Conservation (phyloP, 345 rosid species). For the Hibiscus mutabilis region DNA sequence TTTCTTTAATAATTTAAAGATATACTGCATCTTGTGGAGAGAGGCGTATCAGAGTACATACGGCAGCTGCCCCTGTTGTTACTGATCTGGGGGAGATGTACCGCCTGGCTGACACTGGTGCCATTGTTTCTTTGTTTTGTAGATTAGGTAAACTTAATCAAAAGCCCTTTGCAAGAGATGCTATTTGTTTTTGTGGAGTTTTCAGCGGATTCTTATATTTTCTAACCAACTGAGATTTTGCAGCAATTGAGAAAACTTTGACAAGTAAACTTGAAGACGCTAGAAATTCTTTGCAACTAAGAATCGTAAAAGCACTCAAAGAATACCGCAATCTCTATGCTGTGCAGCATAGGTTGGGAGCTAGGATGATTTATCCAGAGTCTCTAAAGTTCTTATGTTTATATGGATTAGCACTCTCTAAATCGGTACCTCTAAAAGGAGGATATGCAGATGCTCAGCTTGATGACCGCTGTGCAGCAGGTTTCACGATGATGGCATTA, state of each 20-base stretch:
- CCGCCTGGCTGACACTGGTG: slow-evolving; percentile 85
- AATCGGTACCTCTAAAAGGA: slow-evolving; percentile 82
- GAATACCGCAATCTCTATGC: slow-evolving; percentile 87
- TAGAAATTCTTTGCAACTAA: slow-evolving; percentile 59
- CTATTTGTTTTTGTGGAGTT: slow-evolving; percentile 9
- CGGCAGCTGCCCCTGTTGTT: slow-evolving; percentile 85
- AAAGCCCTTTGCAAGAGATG: slow-evolving; percentile 1
- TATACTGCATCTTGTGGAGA: slow-evolving; percentile 99
- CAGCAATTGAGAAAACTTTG: slow-evolving; percentile 92
- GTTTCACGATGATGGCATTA: slow-evolving; percentile 92
- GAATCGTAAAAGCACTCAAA: slow-evolving; percentile 82
- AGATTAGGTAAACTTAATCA: slow-evolving; percentile 61
- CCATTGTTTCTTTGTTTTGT: slow-evolving; percentile 72
- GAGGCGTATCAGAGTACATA: slow-evolving; percentile 97
- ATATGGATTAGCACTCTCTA: slow-evolving; percentile 81
- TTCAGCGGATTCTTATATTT: slow-evolving; percentile 5
- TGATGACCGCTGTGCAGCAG: slow-evolving; percentile 92
- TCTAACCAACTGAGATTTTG: slow-evolving; percentile 24
- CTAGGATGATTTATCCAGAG: slow-evolving; percentile 92
- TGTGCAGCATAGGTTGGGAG: slow-evolving; percentile 93
- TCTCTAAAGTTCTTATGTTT: slow-evolving; percentile 72
- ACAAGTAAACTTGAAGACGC: slow-evolving; percentile 92
- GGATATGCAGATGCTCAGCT: slow-evolving; percentile 81
- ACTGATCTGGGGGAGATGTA: slow-evolving; percentile 96
- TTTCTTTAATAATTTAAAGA: slow-evolving; percentile 59